Evolutionary conservation across 805 yeast species (phyloP), one percentile per base, ranked within the genome.

Genomic region (Saccharomycopsis malanga): DNA sequence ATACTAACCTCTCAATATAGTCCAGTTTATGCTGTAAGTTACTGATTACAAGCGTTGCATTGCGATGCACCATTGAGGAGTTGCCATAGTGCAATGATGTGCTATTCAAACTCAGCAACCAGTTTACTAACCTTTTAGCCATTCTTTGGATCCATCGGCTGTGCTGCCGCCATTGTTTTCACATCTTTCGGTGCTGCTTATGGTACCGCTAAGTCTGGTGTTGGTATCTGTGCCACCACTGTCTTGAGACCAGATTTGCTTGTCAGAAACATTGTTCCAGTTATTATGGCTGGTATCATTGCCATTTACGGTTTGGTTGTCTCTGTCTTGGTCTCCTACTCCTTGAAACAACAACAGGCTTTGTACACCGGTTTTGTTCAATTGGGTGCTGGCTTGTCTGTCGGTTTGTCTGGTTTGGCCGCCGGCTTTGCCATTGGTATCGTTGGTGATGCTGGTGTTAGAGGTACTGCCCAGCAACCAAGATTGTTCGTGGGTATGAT

Each of bases 381-480:
- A 74, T 76, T 91, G 62, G 98, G 96, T 71, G 96, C 97, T 50
- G 98, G 98, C 68, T 76, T 91, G 61, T 85, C 96, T 44, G 98
- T 91, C 57, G 98, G 98, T 63, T 76, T 91, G 59, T 83, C 96
- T 54, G 96, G 98, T 67, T 77, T 91, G 64, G 97, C 98, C 64
- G 96, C 97, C 56, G 98, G 98, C 59, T 91, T 87, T 64, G 97
- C 98, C 67, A 91, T 91, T 72, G 98, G 98, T 73, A 91, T 91
- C 58, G 98, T 91, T 58, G 98, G 98, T 68, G 98, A 91, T 67
- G 97, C 96, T 50, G 98, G 98, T 77, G 98, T 91, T 50, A 86
- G 98, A 76, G 96, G 96, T 70, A 83, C 89, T 57, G 93, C 96
- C 54, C 97, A 89, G 70, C 98, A 91, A 72, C 97, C 97, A 66